Base-by-base conservation (phyloP, 805 yeast genomes). In the Pichia kluyveri region DNA sequence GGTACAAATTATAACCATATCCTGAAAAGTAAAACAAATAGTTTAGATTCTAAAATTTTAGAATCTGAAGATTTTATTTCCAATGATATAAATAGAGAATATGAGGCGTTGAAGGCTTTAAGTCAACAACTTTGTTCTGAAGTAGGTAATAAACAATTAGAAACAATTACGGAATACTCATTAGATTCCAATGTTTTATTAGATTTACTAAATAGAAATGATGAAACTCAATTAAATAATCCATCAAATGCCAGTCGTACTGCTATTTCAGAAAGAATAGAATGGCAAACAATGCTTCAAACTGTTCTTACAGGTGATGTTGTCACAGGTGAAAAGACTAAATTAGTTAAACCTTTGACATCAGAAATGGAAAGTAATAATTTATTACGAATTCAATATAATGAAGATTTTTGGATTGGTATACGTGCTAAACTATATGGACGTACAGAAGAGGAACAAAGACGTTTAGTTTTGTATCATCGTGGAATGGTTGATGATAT, bases 291-390 rank as follows among this genome's bases (percentile, higher is more conserved):
- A 0, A 88, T 93, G 96, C 72, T 93, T 43, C 76, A 86, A 11
- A 76, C 89, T 3, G 98, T 93, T 4, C 75, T 93, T 36, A 91
- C 95, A 3, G 98, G 99, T 56, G 98, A 93, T 64, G 96, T 93
- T 46, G 89, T 93, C 19, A 77, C 83, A 36, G 83, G 91, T 12
- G 99, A 93, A 60, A 93, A 91, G 66, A 82, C 86, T 5, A 82
- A 82, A 63, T 72, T 86, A 47, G 80, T 77, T 15, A 76, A 74
- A 45, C 80, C 75, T 37, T 61, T 65, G 27, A 57, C 51, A 37
- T 34, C 37, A 4, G 70, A 72, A 49, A 61, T 57, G 50, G 71
- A 66, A 48, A 60, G 62, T 48, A 83, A 79, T 54, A 63, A 73
- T 46, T 69, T 76, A 53, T 56, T 77, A 48, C 73, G 78, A 50